Evolutionary conservation across 1,284 basidiomycete species (phyloP).

Genomic region (Cutaneotrichosporon cavernicola): DNA sequence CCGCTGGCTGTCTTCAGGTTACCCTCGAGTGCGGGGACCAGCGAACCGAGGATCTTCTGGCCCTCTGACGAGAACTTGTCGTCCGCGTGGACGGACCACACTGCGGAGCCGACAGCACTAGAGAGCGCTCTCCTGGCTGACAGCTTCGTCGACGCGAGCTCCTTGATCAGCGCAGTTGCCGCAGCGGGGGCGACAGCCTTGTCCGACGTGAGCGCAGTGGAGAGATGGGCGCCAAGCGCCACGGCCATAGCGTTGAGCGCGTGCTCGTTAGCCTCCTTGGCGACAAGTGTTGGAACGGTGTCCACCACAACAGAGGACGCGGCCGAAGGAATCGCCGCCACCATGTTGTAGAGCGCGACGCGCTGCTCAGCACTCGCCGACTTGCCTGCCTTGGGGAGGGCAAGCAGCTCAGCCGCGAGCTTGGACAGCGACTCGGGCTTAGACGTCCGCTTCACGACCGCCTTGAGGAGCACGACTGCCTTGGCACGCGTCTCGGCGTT

Average conservation of each 20-base stretch:
- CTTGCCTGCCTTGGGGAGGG: conserved; percentile 75
- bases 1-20: conserved; percentile 60
- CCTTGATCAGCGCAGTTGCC: conserved; percentile 62
- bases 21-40: conserved; percentile 66
- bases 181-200: conserved; percentile 56
- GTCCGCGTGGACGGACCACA: conserved; percentile 53
- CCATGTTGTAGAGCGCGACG: conserved; percentile 74
- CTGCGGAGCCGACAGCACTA: conserved; percentile 58
- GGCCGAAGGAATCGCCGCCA: conserved; percentile 60
- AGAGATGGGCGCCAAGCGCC: conserved; percentile 64
- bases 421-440: conserved; percentile 50
- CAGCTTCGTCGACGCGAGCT: conserved; percentile 65
- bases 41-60: conserved; percentile 57
- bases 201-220: conserved; percentile 57
- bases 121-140: conserved; percentile 60
- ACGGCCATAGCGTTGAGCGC: conserved; percentile 61
- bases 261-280: conserved; percentile 72
- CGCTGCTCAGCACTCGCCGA: conserved; percentile 82
- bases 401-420: conserved; percentile 65
- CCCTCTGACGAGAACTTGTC: conserved; percentile 52
- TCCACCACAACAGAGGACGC: conserved; percentile 62
- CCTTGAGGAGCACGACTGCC: conserved; percentile 64
- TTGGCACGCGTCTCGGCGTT: conserved; percentile 65
- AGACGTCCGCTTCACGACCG: conserved; percentile 55
- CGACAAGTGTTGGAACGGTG: conserved; percentile 61